Evolutionary conservation across 2,329 filamentous ascomycete genomes (phyloP), one percentile per base, ranked within the genome.

Genomic region (Talaromyces sp.): DNA sequence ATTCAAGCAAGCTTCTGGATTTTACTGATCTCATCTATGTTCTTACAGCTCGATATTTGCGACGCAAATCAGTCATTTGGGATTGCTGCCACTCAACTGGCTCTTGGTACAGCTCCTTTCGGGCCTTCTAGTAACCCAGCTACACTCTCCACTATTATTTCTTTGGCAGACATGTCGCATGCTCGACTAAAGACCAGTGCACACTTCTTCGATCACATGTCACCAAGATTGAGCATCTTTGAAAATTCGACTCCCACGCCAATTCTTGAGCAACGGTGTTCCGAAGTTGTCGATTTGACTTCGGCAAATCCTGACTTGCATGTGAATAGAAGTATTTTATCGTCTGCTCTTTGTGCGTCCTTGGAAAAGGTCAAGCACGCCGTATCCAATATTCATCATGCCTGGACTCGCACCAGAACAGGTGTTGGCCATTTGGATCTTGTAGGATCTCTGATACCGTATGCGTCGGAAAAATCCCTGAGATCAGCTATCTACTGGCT

Each of bases 41-140:
- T 55, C 29, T 9, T 1, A 4, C 35, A 80, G 78, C 69, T 80
- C 26, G 78, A 80, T 59, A 75, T 79, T 4, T 77, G 72, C 50
- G 78, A 80, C 46, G 64, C 74, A 32, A 68, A 68, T 0, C 77
- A 78, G 53, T 70, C 73, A 0, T 80, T 80, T 62, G 77, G 78
- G 1, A 72, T 79, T 9, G 62, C 71, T 11, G 70, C 74, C 0
- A 67, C 75, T 9, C 69, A 70, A 38, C 54, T 68, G 17, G 69
- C 70, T 5, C 64, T 68, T 49, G 31, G 27, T 46, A 50, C 31
- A 49, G 31, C 17, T 43, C 29, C 52, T 24, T 29, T 51, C 8
- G 26, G 46, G 26, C 27, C 59, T 4, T 49, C 21, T 17, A 52
- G 10, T 8, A 55, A 64, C 7, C 51, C 11, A n/a, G 60, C 65